Conservation (phyloP, 331 rosid genomes). For the Malus hybrid region DNA sequence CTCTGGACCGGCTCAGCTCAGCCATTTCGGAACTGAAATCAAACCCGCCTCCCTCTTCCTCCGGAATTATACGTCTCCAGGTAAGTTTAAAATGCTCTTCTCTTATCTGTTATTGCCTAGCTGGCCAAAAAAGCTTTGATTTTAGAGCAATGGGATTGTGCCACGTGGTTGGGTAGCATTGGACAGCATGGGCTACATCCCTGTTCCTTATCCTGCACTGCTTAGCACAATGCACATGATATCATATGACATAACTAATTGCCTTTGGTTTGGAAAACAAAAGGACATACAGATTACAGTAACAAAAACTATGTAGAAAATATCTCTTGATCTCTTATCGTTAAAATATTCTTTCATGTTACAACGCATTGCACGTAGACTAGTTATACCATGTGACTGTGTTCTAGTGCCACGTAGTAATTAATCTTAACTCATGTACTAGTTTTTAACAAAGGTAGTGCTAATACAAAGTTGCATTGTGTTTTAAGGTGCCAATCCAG, state of each 20-base stretch:
- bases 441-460: neutral
- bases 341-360: too few species aligned
- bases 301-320: too few species aligned
- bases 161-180: slow-evolving; percentile 27
- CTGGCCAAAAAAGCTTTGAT: neutral
- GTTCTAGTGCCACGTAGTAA: too few species aligned
- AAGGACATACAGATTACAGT: too few species aligned
- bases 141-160: slow-evolving; percentile 1
- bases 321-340: too few species aligned
- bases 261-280: too few species aligned
- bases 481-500: slow-evolving; percentile 64
- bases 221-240: neutral
- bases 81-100: slow-evolving; percentile 5
- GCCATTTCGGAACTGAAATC: slow-evolving; percentile 43
- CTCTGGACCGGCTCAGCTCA: slow-evolving; percentile 47
- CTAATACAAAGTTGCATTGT: neutral
- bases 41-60: slow-evolving; percentile 44
- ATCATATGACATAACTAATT: too few species aligned
- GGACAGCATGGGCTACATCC: neutral
- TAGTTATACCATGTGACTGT: too few species aligned
- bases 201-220: slow-evolving; percentile 8
- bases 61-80: slow-evolving; percentile 79
- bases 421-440: neutral
- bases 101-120: slow-evolving; percentile 1
- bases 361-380: too few species aligned